These are phyloP conservation scores for Colletotrichum eremochloae DNA, from an alignment of 2,329 filamentous ascomycete genomes.

Conservation along the genomic window DNA sequence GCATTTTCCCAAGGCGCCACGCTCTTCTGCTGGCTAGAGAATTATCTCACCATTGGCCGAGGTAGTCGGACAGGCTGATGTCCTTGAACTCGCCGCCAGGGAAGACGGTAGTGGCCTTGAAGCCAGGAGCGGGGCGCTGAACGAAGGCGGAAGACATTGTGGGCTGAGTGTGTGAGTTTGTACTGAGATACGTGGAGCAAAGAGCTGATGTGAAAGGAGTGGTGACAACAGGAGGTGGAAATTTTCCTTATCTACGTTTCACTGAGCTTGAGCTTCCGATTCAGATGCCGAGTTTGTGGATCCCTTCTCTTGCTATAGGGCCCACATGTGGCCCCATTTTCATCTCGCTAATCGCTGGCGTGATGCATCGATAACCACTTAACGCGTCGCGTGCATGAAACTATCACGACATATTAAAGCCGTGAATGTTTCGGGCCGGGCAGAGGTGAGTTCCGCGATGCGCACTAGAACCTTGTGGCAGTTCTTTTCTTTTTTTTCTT, in stretches of 20 bases:
- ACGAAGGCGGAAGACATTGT: slow-evolving; percentile 62
- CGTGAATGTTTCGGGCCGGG: neutral
- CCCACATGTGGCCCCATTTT: slow-evolving; percentile 27
- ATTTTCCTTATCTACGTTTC: slow-evolving; percentile 29
- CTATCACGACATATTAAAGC: neutral
- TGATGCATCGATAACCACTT: neutral
- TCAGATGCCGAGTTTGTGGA: slow-evolving; percentile 18
- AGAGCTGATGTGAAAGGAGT: slow-evolving; percentile 10
- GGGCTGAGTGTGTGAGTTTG: neutral
- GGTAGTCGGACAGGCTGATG: slow-evolving; percentile 59
- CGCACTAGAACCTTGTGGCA: neutral
- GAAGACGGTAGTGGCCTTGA: slow-evolving; percentile 64
- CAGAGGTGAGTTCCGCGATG: neutral
- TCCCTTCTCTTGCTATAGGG: neutral
- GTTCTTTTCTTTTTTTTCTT: neutral
- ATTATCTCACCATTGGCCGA: slow-evolving; percentile 59
- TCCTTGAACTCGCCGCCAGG: slow-evolving; percentile 63
- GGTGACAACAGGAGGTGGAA: slow-evolving; percentile 21
- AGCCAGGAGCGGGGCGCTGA: slow-evolving; percentile 62
- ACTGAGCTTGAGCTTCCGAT: neutral
- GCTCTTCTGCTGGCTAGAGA: neutral
- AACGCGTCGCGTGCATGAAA: slow-evolving; percentile 22
- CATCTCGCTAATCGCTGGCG: slow-evolving; percentile 24
- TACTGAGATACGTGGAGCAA: neutral
- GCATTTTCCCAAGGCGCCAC: neutral